phyloP scores from a whole-genome alignment of 2,329 filamentous ascomycete genomes.

The Aurifilum marmelostoma region DNA sequence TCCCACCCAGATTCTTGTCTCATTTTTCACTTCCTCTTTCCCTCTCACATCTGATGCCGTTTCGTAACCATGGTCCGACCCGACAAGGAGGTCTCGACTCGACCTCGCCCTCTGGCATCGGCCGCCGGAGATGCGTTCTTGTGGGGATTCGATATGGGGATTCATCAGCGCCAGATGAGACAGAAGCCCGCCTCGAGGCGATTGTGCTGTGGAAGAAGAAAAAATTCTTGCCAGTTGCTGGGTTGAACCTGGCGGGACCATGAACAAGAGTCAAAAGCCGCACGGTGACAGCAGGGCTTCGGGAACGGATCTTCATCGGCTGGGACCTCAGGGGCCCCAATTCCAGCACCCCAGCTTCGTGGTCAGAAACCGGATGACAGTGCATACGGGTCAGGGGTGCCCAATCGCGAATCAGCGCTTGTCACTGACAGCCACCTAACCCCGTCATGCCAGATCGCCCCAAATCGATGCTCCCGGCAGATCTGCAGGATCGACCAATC shows the following conservation, averaged over 20 bases:
- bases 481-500: slow-evolving; percentile 30
- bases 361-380: slow-evolving; percentile 31
- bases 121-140: not conserved
- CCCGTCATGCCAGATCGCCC: slow-evolving; percentile 31
- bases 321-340: slow-evolving; percentile 4
- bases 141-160: slow-evolving; percentile 14
- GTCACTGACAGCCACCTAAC: slow-evolving; percentile 25
- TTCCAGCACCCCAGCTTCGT: slow-evolving; percentile 11
- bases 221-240: not conserved
- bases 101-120: not conserved
- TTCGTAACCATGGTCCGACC: not conserved
- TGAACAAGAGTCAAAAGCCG: slow-evolving; percentile 13
- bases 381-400: slow-evolving; percentile 28
- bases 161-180: slow-evolving; percentile 20
- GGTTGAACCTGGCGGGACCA: slow-evolving; percentile 11
- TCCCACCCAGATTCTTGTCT: not conserved
- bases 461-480: slow-evolving; percentile 30
- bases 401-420: slow-evolving; percentile 29
- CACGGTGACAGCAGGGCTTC: slow-evolving; percentile 27
- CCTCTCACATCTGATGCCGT: no score
- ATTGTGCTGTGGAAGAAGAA: not conserved
- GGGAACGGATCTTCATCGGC: slow-evolving; percentile 29
- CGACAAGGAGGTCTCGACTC: not conserved
- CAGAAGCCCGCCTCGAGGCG: slow-evolving; percentile 14
- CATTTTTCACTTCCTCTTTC: not conserved